Evolutionary conservation across 2,329 filamentous ascomycete species (phyloP).

Genomic region (Polytolypa hystricis): DNA sequence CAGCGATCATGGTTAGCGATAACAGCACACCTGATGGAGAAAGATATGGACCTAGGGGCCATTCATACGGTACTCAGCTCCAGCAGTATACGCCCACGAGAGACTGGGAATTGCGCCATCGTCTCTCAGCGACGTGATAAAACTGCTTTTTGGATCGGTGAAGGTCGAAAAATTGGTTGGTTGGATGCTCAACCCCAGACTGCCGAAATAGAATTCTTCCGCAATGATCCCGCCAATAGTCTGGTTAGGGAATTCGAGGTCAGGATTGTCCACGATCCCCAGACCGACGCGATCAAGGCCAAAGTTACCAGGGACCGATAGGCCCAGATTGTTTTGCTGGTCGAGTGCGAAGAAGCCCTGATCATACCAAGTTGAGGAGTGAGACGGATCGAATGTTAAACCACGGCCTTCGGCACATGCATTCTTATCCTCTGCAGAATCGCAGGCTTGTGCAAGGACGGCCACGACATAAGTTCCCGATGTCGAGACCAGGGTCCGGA

Average conservation of each 20-base stretch:
- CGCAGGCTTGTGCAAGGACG: slow-evolving; percentile 48
- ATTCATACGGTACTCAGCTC: slow-evolving; percentile 60
- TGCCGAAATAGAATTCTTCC: slow-evolving; percentile 34
- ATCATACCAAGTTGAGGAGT: background rate
- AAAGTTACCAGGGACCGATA: background rate
- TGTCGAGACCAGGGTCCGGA: slow-evolving; percentile 54
- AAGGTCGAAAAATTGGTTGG: slow-evolving; percentile 36
- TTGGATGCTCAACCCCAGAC: slow-evolving; percentile 17
- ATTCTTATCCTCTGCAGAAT: slow-evolving; percentile 7
- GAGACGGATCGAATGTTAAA: background rate
- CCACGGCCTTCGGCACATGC: background rate
- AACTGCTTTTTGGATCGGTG: slow-evolving; percentile 38
- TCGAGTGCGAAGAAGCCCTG: background rate
- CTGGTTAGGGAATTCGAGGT: slow-evolving; percentile 33
- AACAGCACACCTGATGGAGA: no score
- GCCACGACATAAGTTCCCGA: slow-evolving; percentile 62
- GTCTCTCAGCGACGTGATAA: slow-evolving; percentile 41
- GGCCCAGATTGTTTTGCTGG: background rate
- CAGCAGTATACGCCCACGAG: slow-evolving; percentile 65
- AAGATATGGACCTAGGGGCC: no score
- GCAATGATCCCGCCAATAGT: slow-evolving; percentile 31
- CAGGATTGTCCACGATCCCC: slow-evolving; percentile 39
- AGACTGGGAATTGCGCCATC: slow-evolving; percentile 56
- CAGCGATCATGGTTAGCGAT: no score
- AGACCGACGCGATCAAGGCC: background rate